A percentile compares a stretch with the other conserved stretches of the same genome.
Conservation (phyloP, 202 grass and related monocot species). For the Dendrocalamus latiflorus region DNA sequence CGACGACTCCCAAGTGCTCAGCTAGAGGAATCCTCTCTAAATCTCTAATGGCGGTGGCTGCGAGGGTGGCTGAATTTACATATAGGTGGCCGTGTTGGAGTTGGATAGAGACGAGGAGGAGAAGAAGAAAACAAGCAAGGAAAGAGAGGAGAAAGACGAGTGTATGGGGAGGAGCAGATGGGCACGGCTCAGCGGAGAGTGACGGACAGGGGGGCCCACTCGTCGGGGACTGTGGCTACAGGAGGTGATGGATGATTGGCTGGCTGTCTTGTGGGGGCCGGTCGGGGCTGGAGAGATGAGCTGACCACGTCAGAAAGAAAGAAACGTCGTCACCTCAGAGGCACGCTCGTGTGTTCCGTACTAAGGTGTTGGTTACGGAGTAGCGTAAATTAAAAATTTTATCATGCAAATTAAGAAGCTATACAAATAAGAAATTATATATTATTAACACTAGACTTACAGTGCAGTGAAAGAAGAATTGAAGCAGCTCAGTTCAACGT, state of each 20-base stretch:
- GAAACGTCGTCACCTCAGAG: neutral
- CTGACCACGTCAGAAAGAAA: neutral
- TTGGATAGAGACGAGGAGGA: neutral
- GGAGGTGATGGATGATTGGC: neutral
- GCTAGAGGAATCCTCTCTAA: neutral
- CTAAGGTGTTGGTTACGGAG: no score
- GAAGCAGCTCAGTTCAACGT: no score
- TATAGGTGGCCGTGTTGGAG: conserved; percentile 19
- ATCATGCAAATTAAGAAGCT: no score
- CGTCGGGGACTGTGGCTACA: neutral
- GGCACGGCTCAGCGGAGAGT: conserved; percentile 28
- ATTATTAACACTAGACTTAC: no score
- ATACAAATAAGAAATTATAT: no score
- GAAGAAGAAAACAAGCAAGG: neutral
- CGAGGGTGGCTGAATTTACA: neutral
- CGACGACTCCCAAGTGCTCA: neutral
- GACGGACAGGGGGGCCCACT: neutral
- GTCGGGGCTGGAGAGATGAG: no score
- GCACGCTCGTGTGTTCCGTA: neutral
- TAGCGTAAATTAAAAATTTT: no score
- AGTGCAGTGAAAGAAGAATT: no score
- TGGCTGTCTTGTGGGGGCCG: neutral
- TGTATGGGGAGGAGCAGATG: conserved; percentile 4
- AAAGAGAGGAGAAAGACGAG: neutral
- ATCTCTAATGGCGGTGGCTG: neutral